Percentiles rank a stretch among this genome's conserved stretches.
phyloP scores from a whole-genome alignment of 768 basidiomycete genomes.

The Mycena kentingensis region DNA sequence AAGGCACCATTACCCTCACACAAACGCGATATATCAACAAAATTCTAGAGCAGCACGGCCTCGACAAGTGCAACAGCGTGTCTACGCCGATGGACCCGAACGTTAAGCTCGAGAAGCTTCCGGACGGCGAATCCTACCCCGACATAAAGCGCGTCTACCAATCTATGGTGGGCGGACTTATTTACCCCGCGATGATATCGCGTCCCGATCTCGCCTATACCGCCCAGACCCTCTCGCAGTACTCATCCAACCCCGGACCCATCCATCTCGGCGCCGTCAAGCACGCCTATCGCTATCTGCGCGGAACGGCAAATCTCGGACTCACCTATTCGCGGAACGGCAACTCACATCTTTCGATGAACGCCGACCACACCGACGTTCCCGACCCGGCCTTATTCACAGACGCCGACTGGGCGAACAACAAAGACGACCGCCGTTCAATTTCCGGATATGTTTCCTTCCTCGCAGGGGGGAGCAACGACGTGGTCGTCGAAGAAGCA shows the following conservation, averaged over 20 bases:
- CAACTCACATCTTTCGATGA: too few species aligned
- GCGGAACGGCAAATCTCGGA: slow-evolving; percentile 8
- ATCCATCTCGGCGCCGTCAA: background rate
- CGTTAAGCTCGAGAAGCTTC: slow-evolving; percentile 6
- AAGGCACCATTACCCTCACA: slow-evolving; percentile 21
- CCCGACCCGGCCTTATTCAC: background rate
- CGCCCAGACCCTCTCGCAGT: slow-evolving; percentile 29
- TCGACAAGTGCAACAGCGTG: slow-evolving; percentile 9
- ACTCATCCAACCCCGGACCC: slow-evolving; percentile 11
- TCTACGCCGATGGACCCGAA: slow-evolving; percentile 16
- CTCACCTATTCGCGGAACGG: too few species aligned
- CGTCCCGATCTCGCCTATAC: slow-evolving; percentile 37
- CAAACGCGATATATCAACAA: slow-evolving; percentile 21
- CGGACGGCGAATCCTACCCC: slow-evolving; percentile 9
- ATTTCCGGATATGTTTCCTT: slow-evolving; percentile 36
- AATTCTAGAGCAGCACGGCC: slow-evolving; percentile 17
- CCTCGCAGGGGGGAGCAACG: slow-evolving; percentile 29
- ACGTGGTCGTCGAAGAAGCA: slow-evolving; percentile 37
- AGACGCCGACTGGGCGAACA: slow-evolving; percentile 30
- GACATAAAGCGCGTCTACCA: slow-evolving; percentile 24
- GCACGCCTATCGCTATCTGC: background rate
- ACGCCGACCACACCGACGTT: too few species aligned
- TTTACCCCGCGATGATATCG: slow-evolving; percentile 31
- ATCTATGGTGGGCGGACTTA: slow-evolving; percentile 32
- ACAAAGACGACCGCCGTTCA: slow-evolving; percentile 23